Base-by-base conservation (phyloP, 2,329 filamentous ascomycete genomes). In the Ilyonectria mors-panacis region DNA sequence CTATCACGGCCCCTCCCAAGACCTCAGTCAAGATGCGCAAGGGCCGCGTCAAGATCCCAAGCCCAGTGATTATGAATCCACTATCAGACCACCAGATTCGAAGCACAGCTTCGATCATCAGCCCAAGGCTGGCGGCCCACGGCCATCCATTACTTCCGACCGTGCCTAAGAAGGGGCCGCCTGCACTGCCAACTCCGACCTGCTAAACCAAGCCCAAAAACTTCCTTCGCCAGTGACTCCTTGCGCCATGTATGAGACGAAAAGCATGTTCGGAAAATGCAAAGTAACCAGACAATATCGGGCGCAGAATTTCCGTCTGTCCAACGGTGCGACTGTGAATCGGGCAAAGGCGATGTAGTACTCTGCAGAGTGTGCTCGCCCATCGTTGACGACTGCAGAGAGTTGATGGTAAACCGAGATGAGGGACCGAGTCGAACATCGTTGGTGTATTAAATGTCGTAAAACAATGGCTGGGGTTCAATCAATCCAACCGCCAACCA, bases 171-270 rank as follows among this genome's bases (percentile, higher is more conserved):
- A 74, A 70, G 56, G 69, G 73, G 67, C 69, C 70, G 72, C 66
- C 70, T 71, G 59, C 67, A 72, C 75, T 76, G 74, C 77, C 78
- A 79, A 80, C 79, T 80, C 79, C 78, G 76, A 74, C 76, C 73
- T 71, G 73, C 73, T 75, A 77, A 79, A 79, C 78, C 80, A 77
- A 78, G 72, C 75, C 78, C 73, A 75, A 73, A 42, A 64, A 73
- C 70, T 73, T 75, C 76, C 76, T 78, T 77, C 77, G 75, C 79
- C 79, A 74, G 70, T 74, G 76, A 83, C 81, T 82, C 81, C 81
- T 73, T 81, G 80, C 81, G 81, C 81, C 81, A 69, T 80, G 77
- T 79, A 76, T 78, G 75, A 81, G 77, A 76, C 74, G 74, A 78
- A 76, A 72, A 78, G 74, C 74, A 78, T 81, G 78, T 77, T 78